Conservation (phyloP, 345 rosid genomes). For the Bruguiera gymnorhiza region DNA sequence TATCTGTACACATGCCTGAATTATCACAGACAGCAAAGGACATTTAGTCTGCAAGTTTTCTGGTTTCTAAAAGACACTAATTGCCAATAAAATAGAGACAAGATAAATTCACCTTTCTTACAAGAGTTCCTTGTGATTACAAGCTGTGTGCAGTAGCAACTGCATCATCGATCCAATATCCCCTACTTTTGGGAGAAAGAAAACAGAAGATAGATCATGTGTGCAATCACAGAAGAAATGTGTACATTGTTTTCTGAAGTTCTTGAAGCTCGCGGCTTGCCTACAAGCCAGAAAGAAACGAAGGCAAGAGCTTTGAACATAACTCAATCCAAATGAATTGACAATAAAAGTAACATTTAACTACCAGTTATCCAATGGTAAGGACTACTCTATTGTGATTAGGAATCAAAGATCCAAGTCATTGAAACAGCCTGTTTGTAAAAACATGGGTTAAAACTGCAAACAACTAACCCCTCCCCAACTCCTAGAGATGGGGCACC, state of each 20-base stretch:
- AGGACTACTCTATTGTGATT: too few relatives aligned
- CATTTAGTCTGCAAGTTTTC: background rate
- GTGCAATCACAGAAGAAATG: conserved; percentile 81
- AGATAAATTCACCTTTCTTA: conserved; percentile 62
- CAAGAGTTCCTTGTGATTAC: conserved; percentile 69
- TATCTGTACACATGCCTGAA: conserved; percentile 89
- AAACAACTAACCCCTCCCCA: too few relatives aligned
- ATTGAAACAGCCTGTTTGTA: too few relatives aligned
- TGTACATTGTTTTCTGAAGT: conserved; percentile 78
- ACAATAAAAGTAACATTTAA: background rate
- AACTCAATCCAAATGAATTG: background rate
- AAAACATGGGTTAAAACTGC: too few relatives aligned
- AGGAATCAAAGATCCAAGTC: too few relatives aligned
- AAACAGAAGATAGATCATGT: conserved; percentile 78
- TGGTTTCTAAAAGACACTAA: background rate
- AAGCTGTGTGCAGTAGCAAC: conserved; percentile 61
- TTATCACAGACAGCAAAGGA: conserved; percentile 15
- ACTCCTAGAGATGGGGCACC: too few relatives aligned
- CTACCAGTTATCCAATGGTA: too few relatives aligned
- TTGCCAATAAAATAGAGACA: background rate
- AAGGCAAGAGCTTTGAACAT: background rate
- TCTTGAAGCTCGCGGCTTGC: conserved; percentile 83
- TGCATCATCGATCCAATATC: conserved; percentile 59
- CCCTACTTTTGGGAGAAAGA: conserved; percentile 60
- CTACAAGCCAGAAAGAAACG: conserved; percentile 28